Evolutionary conservation across 305 asterid species (phyloP), one percentile per base, ranked within the genome.

Genomic region (Solanum chacoense): DNA sequence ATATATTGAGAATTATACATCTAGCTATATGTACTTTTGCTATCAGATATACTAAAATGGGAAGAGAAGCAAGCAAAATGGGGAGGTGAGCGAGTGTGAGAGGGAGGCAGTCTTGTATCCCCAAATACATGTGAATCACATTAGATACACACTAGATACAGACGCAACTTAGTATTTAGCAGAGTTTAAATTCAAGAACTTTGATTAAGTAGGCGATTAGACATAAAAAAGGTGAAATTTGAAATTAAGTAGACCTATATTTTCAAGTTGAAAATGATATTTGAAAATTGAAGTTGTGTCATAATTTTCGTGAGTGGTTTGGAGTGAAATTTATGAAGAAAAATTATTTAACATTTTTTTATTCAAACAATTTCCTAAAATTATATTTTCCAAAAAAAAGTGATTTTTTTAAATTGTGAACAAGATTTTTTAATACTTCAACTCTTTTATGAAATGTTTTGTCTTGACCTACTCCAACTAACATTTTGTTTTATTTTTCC

Each of bases 1-100:
- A 55, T 55, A 18, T 55, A 55, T 18, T 7, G 24, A 55, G 24
- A 18, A 55, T 7, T 55, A 55, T 55, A 55, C 67, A 55, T 55
- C 5, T 18, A 55, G 0, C 1, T 7, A 55, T 0, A 55, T 55
- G 2, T 7, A 7, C 9, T 7, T 18, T 3, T 55, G 67, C 0
- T 20, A 55, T 7, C 67, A 18, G 4, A 18, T 55, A 55, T 4
- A 8, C 24, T 55, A 18, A 55, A 55, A 55, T 55, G 0, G n/a
- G 5, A 55, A 55, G 24, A 55, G 24, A 55, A 3, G 10, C 11
- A 0, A 55, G n/a, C 10, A 7, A 18, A 18, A 55, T 55, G 2
- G n/a, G 4, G 0, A 55, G 67, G 24, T 7, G 67, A 55, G 24
- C 67, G 67, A 55, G 67, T 55, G 67, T 50, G 67, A 6, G 67